phyloP scores from a whole-genome alignment of 2,329 filamentous ascomycete species.

The Apiospora rasikravindrae region DNA sequence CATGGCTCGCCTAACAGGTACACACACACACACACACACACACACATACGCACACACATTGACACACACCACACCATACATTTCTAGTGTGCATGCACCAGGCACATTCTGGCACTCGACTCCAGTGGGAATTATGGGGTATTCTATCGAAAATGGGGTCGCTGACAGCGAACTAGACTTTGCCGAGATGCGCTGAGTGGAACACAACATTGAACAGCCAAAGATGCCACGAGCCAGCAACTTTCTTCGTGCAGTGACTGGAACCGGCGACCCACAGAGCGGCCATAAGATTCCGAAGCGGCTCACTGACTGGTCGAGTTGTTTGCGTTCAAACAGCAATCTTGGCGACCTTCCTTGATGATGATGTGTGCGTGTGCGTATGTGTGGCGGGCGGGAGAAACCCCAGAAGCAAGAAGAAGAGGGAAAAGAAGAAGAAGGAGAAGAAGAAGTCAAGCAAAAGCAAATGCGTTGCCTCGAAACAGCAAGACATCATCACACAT shows the following conservation, averaged over 20 bases:
- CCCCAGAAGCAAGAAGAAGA: neutral
- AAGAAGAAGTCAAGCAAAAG: neutral
- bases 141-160: neutral
- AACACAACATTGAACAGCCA: neutral
- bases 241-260: neutral
- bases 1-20: neutral
- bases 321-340: neutral
- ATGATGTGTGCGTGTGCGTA: neutral
- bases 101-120: neutral
- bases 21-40: neutral
- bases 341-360: neutral
- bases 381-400: neutral
- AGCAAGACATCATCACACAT: neutral
- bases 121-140: constrained; percentile 9
- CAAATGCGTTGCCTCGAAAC: neutral
- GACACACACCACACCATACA: neutral
- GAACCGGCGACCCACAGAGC: constrained; percentile 3
- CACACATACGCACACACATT: neutral
- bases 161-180: constrained; percentile 15
- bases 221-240: constrained; percentile 13
- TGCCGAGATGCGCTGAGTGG: constrained; percentile 15
- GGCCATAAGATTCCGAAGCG: constrained; percentile 8
- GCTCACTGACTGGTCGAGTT: neutral
- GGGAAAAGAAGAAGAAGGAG: neutral
- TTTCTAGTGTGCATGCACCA: neutral